Evolutionary conservation across 73 alveolate genomes (phyloP).

Genomic region (Symbiodinium pilosum): DNA sequence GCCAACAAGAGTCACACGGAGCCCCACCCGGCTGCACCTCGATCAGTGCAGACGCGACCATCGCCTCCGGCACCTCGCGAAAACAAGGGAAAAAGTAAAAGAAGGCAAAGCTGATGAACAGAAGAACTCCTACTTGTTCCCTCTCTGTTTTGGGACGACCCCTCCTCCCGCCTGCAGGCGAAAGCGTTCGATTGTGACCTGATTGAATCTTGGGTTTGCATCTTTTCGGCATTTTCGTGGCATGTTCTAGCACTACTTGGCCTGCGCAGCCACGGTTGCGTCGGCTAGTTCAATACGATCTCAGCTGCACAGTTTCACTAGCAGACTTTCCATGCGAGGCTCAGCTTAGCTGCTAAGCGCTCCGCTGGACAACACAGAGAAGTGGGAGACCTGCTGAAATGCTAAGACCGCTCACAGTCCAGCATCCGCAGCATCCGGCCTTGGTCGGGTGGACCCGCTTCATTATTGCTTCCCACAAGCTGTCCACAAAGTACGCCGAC

Average conservation of each 20-base stretch:
- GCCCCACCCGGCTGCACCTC: conserved; percentile 45
- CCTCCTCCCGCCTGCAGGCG: conserved; percentile 94
- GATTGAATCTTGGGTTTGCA: no score
- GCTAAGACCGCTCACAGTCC: neutral
- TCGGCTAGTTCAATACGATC: conserved; percentile 35
- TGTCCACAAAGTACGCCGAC: conserved; percentile 50
- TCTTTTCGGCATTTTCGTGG: no score
- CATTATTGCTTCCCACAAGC: conserved; percentile 87
- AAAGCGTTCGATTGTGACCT: conserved; percentile 84
- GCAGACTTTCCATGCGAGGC: neutral
- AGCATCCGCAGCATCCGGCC: neutral
- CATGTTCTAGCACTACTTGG: neutral
- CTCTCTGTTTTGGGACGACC: no score
- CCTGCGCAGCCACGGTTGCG: conserved; percentile 72
- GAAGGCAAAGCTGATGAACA: no score
- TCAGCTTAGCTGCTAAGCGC: neutral
- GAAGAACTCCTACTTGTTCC: no score
- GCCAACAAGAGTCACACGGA: neutral
- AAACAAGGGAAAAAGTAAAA: no score
- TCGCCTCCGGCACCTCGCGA: conserved; percentile 68
- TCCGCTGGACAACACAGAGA: neutral
- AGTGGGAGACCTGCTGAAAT: neutral
- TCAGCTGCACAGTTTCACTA: neutral
- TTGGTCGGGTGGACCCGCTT: conserved; percentile 51
- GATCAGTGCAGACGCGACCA: conserved; percentile 41